phyloP scores from a whole-genome alignment of 176 grass and related monocot species.

The Eleusine indica region DNA sequence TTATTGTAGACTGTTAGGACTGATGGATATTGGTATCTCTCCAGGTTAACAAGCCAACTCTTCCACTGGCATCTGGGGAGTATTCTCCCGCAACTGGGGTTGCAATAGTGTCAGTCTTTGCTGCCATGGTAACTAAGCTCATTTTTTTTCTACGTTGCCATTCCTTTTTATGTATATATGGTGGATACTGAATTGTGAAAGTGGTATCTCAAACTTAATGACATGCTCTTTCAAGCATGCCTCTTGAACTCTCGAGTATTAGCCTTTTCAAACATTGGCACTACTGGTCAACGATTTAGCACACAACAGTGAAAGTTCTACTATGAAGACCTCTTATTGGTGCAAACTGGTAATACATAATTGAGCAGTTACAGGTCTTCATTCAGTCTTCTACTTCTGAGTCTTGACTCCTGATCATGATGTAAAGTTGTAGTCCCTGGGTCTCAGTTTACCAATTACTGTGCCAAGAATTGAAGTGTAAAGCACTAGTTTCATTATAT shows the following conservation, averaged over 20 bases:
- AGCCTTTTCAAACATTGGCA: not conserved
- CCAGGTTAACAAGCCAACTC: slow-evolving; percentile 95
- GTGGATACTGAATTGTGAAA: not conserved
- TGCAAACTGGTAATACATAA: not conserved
- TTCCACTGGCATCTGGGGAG: slow-evolving; percentile 96
- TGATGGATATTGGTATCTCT: slow-evolving; percentile 34
- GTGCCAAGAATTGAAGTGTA: not conserved
- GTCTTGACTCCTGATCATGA: not conserved
- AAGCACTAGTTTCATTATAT: not conserved
- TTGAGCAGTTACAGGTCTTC: slow-evolving; percentile 5
- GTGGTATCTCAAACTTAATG: not conserved
- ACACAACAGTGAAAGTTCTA: not conserved
- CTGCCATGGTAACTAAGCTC: slow-evolving; percentile 63
- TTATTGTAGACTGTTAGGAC: slow-evolving; percentile 15
- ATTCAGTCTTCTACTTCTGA: not conserved
- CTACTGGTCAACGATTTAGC: not conserved
- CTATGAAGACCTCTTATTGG: not conserved
- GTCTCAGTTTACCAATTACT: not conserved
- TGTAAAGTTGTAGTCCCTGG: not conserved
- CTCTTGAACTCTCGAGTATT: slow-evolving; percentile 3
- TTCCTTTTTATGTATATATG: not conserved
- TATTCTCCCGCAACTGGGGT: slow-evolving; percentile 77
- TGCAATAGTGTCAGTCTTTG: slow-evolving; percentile 75
- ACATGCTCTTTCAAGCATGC: not conserved
- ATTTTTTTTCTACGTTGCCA: not conserved